Conservation (phyloP, 2,329 filamentous ascomycete species). For the Reticulascus tulasneorum region DNA sequence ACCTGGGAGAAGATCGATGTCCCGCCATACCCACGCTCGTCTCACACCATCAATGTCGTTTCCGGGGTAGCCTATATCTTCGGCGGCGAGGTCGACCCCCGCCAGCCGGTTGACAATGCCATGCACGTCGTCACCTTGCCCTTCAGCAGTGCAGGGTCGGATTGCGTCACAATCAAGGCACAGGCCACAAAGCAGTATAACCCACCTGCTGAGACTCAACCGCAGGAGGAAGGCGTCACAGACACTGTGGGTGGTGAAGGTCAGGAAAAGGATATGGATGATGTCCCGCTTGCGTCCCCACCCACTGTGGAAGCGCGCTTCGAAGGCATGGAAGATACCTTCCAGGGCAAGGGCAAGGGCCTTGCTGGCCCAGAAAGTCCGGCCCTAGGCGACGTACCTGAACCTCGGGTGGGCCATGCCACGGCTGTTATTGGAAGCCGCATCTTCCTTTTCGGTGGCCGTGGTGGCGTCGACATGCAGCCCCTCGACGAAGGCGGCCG, state of each 20-base stretch:
- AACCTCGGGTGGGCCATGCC: conserved; percentile 69
- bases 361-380: conserved; percentile 16
- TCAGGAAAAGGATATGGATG: conserved; percentile 34
- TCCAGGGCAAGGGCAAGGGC: conserved; percentile 35
- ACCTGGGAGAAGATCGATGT: conserved; percentile 58
- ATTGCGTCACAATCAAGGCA: conserved; percentile 56
- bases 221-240: conserved; percentile 5
- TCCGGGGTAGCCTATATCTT: conserved; percentile 61
- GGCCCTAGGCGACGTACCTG: conserved; percentile 47
- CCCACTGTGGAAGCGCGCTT: neutral
- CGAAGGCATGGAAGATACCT: conserved; percentile 6
- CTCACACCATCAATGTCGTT: conserved; percentile 64
- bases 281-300: conserved; percentile 35
- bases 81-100: conserved; percentile 67
- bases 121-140: conserved; percentile 64
- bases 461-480: conserved; percentile 63
- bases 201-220: conserved; percentile 13
- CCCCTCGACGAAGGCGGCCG: conserved; percentile 71
- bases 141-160: conserved; percentile 51
- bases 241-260: conserved; percentile 11
- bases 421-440: conserved; percentile 63
- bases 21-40: conserved; percentile 63
- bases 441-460: conserved; percentile 79
- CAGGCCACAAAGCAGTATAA: conserved; percentile 27
- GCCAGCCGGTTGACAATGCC: conserved; percentile 67